Percentiles rank a stretch among this genome's conserved stretches.
Evolutionary conservation across 192 early-diverging fungal species (phyloP).

Genomic region (Coemansia sp.): DNA sequence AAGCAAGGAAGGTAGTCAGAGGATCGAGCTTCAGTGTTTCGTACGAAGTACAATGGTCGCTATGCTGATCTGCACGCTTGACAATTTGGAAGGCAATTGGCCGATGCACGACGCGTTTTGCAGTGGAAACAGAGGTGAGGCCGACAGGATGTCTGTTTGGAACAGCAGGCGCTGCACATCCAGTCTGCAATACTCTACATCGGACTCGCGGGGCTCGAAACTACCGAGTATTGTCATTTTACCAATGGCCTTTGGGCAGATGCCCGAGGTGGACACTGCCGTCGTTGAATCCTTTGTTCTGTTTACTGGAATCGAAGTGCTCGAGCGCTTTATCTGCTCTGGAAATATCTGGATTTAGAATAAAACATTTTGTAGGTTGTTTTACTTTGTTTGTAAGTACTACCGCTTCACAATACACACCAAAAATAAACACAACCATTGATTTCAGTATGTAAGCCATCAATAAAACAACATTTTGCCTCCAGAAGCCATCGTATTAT

Average conservation of each 20-base stretch:
- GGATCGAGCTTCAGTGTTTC: conserved; percentile 36
- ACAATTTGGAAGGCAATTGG: background rate
- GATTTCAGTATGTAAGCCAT: too few relatives aligned
- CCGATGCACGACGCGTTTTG: background rate
- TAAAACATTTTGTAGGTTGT: too few relatives aligned
- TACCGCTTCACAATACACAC: too few relatives aligned
- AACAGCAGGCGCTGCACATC: background rate
- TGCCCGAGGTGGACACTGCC: conserved; percentile 17
- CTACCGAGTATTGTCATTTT: conserved; percentile 26
- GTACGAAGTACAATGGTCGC: conserved; percentile 36
- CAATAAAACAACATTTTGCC: too few relatives aligned
- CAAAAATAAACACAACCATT: too few relatives aligned
- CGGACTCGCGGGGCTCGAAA: too few relatives aligned
- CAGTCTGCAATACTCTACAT: too few relatives aligned
- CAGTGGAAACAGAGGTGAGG: background rate
- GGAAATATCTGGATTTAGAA: too few relatives aligned
- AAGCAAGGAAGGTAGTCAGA: conserved; percentile 3
- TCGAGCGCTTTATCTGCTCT: conserved; percentile 26
- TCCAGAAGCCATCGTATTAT: too few relatives aligned
- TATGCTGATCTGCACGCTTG: conserved; percentile 13
- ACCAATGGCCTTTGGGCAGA: conserved; percentile 28
- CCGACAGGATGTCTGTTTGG: background rate
- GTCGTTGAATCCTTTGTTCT: conserved; percentile 48
- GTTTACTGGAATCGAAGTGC: conserved; percentile 46
- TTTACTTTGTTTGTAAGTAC: too few relatives aligned